Evolutionary conservation across 805 yeast genomes (phyloP), one percentile per base, ranked within the genome.

Genomic region (Yarrowia sp.): DNA sequence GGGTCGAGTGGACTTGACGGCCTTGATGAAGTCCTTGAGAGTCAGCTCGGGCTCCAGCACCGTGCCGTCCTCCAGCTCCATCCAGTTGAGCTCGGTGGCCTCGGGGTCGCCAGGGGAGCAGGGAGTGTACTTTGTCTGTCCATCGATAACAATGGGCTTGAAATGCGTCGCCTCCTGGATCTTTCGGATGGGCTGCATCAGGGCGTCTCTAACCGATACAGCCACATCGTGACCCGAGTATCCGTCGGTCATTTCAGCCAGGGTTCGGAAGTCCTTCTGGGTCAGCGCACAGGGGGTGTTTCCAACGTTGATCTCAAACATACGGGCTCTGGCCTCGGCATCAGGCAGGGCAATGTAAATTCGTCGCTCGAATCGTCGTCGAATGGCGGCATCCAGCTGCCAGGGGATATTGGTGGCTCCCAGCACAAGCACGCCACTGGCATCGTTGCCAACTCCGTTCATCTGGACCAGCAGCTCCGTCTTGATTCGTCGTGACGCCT

Each of bases 391-490:
- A 78, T 95, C 99, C 72, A 95, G 82, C 80, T 94, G 98, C 99
- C 99, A 95, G 19, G 99, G 99, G 70, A 95, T 95, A 77, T 95
- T 95, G 9, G 99, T 95, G 1, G 99, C 99, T 36, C 99, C 99
- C 65, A 95, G 82, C 0, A 95, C 98, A 42, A 95, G 81, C 1
- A 95, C 98, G 9, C 99, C 99, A 58, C 84, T 83, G 0, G 97
- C 81, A 76, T 95, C 98, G 76, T 92, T 93, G 15, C 99, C 99
- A 15, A 95, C 99, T 73, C 99, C 99, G 78, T 95, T 95, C 99
- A 95, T 95, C 76, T 95, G 99, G 5, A 95, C 98, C 73, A 95
- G 83, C 68, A 95, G 81, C 76, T 95, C 99, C 0, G 99, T 95
- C 77, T 95, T 94, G 74, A 95, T 94, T 80, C 99, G 87, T 75